phyloP scores from a whole-genome alignment of 129 eudicot genomes.

The Flaveria sonorensis region DNA sequence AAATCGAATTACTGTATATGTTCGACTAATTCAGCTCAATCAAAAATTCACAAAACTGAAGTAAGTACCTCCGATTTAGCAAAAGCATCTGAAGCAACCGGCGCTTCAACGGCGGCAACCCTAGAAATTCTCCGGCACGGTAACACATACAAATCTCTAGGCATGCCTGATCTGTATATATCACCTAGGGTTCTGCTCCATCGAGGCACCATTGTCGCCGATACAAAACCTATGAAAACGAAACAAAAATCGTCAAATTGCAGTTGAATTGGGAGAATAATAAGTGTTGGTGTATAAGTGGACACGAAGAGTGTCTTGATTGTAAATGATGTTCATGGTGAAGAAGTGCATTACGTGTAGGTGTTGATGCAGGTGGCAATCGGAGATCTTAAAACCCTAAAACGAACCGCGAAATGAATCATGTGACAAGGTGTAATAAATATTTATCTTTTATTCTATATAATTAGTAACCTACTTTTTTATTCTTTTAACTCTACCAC shows the following conservation, averaged over 20 bases:
- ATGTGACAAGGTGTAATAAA: too few species aligned
- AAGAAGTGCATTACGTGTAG: constrained; percentile 8
- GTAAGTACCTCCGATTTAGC: constrained; percentile 40
- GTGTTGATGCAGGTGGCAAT: neutral
- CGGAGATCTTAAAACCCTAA: constrained; percentile 12
- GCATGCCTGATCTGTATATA: constrained; percentile 11
- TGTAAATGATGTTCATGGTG: neutral
- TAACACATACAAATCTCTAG: constrained; percentile 22
- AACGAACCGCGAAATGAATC: neutral
- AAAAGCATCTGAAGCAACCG: constrained; percentile 24
- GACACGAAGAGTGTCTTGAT: neutral
- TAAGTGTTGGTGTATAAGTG: neutral
- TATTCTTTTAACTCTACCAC: too few species aligned
- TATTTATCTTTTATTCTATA: too few species aligned
- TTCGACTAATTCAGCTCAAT: too few species aligned
- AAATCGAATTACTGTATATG: too few species aligned
- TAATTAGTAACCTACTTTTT: too few species aligned
- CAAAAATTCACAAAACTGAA: neutral
- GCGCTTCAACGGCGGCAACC: constrained; percentile 35
- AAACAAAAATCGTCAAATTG: neutral
- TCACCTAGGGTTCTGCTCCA: constrained; percentile 36
- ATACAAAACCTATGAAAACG: neutral
- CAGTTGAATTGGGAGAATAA: neutral
- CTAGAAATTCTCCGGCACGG: constrained; percentile 34
- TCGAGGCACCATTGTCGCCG: constrained; percentile 30